Evolutionary conservation across 2,329 filamentous ascomycete genomes (phyloP).

Genomic region (Cladorrhinum sp.): DNA sequence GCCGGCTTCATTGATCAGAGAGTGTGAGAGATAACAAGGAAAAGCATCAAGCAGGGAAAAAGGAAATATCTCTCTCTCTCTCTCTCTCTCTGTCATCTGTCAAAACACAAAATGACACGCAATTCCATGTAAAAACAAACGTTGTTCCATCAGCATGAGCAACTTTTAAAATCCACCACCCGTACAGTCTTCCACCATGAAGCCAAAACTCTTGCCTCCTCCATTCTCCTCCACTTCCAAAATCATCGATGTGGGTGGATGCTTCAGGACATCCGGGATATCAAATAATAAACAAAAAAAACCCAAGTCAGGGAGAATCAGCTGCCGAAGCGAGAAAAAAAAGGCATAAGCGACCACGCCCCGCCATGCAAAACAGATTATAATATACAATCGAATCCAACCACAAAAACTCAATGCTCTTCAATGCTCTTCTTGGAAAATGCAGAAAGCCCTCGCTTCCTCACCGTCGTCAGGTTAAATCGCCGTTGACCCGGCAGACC

Average conservation of each 20-base stretch:
- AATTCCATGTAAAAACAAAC: background rate
- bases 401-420: constrained; percentile 7
- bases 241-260: constrained; percentile 6
- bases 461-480: constrained; percentile 29
- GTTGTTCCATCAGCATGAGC: background rate
- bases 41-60: constrained; percentile 23
- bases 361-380: constrained; percentile 3
- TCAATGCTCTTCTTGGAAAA: constrained; percentile 31
- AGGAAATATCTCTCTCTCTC: no score
- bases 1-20: constrained; percentile 25
- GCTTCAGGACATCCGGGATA: constrained; percentile 20
- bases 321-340: constrained; percentile 4
- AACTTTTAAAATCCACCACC: background rate
- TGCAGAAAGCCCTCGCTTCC: constrained; percentile 29
- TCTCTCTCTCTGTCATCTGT: background rate
- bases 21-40: constrained; percentile 16
- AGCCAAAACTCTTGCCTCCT: background rate
- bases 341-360: background rate
- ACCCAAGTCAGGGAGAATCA: background rate
- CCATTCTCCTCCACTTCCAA: background rate
- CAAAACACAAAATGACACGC: background rate
- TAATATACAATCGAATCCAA: constrained; percentile 14
- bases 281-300: constrained; percentile 20
- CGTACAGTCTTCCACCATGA: background rate
- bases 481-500: constrained; percentile 23